Evolutionary conservation across 768 basidiomycete species (phyloP).

Genomic region (Cantharellus anzutake): DNA sequence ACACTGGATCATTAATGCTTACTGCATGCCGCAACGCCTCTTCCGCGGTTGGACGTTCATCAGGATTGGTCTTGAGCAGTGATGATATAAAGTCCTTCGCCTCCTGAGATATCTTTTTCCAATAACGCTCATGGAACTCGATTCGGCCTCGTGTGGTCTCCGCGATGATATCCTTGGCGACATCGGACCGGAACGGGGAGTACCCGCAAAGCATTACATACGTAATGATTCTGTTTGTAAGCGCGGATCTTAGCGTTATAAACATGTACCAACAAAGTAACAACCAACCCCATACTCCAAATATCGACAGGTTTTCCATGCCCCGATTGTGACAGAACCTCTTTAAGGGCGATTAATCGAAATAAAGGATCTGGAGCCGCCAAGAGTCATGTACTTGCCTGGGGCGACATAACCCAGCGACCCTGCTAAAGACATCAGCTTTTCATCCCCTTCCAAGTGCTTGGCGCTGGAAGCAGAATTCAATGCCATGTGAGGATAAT

Average conservation of each 20-base stretch:
- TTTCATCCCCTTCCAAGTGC: slow-evolving; percentile 57
- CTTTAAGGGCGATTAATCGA: slow-evolving; percentile 14
- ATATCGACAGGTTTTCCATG: slow-evolving; percentile 88
- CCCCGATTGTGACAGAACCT: slow-evolving; percentile 59
- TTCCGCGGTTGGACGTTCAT: slow-evolving; percentile 47
- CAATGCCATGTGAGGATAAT: background rate
- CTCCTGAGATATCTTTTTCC: slow-evolving; percentile 70
- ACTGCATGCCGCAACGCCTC: slow-evolving; percentile 54
- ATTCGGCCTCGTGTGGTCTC: slow-evolving; percentile 77
- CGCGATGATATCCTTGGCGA: slow-evolving; percentile 48
- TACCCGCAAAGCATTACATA: slow-evolving; percentile 93
- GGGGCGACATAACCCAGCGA: slow-evolving; percentile 87
- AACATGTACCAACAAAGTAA: background rate
- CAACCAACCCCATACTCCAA: slow-evolving; percentile 73
- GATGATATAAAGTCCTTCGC: slow-evolving; percentile 70
- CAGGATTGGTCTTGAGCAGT: slow-evolving; percentile 53
- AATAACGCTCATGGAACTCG: slow-evolving; percentile 86
- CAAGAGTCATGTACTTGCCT: slow-evolving; percentile 15
- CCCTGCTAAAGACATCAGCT: slow-evolving; percentile 52
- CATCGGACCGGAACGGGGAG: slow-evolving; percentile 79
- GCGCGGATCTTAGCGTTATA: background rate
- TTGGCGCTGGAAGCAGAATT: slow-evolving; percentile 38
- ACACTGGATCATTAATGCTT: slow-evolving; percentile 12
- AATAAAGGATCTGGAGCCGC: background rate
- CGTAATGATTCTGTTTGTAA: slow-evolving; percentile 54